A percentile compares a stretch with the other conserved stretches of the same genome.
Evolutionary conservation across 306 rosid genomes (phyloP).

Genomic region (Cicer cuneatum): DNA sequence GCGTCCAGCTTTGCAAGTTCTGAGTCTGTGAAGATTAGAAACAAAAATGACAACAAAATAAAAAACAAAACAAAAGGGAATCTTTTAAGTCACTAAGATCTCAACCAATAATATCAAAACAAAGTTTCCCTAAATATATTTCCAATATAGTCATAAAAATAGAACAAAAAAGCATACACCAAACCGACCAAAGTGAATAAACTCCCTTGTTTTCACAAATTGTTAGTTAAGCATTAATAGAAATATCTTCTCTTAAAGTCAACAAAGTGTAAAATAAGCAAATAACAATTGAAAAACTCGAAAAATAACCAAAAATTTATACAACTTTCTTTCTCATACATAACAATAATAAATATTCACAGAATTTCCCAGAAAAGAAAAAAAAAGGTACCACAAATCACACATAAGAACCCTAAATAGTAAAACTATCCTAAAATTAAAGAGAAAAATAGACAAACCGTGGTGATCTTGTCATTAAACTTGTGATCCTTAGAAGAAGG

Average conservation of each 20-base stretch:
- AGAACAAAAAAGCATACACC: constrained; percentile 11
- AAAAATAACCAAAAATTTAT: constrained; percentile 21
- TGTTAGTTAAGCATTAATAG: not conserved
- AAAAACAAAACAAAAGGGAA: not conserved
- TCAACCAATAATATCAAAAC: constrained; percentile 20
- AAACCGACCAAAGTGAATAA: constrained; percentile 14
- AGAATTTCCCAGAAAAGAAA: not conserved
- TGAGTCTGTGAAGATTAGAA: constrained; percentile 59
- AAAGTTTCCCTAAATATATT: constrained; percentile 15
- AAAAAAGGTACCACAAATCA: not conserved
- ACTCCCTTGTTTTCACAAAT: not conserved
- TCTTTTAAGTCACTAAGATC: constrained; percentile 21
- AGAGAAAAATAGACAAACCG: constrained; percentile 50
- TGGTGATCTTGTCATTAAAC: constrained; percentile 76
- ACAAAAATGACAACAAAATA: not conserved
- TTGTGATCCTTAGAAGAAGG: constrained; percentile 72
- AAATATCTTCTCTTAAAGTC: constrained; percentile 42
- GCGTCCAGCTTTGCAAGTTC: constrained; percentile 83
- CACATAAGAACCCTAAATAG: constrained; percentile 43
- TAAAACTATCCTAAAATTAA: not conserved
- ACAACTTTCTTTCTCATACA: not conserved
- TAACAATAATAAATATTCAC: not conserved
- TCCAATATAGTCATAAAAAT: not conserved
- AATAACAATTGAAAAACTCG: constrained; percentile 32
- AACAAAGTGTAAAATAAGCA: constrained; percentile 41